Evolutionary conservation across 768 basidiomycete species (phyloP), one percentile per base, ranked within the genome.

Genomic region (Bullera alba): DNA sequence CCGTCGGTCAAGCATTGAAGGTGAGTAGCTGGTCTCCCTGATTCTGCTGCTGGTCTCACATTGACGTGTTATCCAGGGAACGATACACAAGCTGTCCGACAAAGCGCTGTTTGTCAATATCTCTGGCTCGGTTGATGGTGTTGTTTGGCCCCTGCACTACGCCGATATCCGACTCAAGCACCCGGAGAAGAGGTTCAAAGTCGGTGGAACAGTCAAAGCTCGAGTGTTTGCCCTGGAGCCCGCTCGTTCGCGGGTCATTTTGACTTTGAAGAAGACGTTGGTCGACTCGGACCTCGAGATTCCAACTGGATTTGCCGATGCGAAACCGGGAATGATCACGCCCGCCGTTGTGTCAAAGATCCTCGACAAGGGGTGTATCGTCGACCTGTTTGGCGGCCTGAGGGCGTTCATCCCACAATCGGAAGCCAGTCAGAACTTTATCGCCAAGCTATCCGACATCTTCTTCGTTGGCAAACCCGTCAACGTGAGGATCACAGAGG

Each of bases 111-210:
- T 95, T 64, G 81, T 97, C 35, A 82, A 86, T 25, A 76, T 97
- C 48, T 82, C 85, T 4, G 89, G 87, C 4, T 87, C 80, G 53
- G 83, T 96, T 27, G 89, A 95, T 64, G 95, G 87, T 25, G 84
- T 95, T 23, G 78, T 96, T 19, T 95, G 88, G 86, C 91, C 92
- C 0, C 80, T 83, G 54, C 95, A 97, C 68, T 95, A 87, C 68
- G 90, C 95, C 10, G 95, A 99, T 70, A 91, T 97, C 63, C 69
- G 76, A n/a, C 78, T 97, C 60, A 95, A 91, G 67, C 86, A 96
- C 68, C 93, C 93, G 8, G 82, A 88, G 36, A 87, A 83, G 74
- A 80, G 84, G 53, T 99, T 95, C 76, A 91, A 88, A 65, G 75
- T 79, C 19, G 92, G 91, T 22, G 78, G 79, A 3, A 79, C 69